Conservation (phyloP, 495 filamentous ascomycete species). For the Penicillium flavigenum region DNA sequence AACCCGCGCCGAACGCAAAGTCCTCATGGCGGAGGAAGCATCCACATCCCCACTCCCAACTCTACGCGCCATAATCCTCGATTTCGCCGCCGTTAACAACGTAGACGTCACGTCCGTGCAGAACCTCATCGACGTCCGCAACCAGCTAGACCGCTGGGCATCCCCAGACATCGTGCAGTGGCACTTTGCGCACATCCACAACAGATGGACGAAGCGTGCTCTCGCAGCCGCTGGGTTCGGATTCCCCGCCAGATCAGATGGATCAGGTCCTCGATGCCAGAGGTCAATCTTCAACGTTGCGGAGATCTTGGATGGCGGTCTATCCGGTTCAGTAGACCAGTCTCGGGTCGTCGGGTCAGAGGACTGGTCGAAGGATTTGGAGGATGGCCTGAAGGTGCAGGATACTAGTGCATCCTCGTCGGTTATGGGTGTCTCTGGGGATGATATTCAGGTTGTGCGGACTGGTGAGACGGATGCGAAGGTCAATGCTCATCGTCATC, state of each 20-base stretch:
- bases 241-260: constrained; percentile 49
- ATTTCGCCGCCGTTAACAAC: constrained; percentile 91
- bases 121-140: constrained; percentile 91
- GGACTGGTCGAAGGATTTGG: constrained; percentile 41
- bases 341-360: not conserved
- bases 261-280: constrained; percentile 57
- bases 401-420: not conserved
- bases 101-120: constrained; percentile 91
- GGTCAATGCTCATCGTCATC: constrained; percentile 14
- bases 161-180: constrained; percentile 81
- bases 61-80: constrained; percentile 84
- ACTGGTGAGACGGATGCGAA: not conserved
- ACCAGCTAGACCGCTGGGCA: constrained; percentile 86
- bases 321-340: not conserved
- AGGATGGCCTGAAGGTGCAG: constrained; percentile 36
- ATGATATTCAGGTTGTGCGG: constrained; percentile 8
- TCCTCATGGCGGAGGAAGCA: constrained; percentile 17
- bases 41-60: constrained; percentile 56
- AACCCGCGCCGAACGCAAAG: constrained; percentile 49
- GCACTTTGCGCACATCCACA: constrained; percentile 89
- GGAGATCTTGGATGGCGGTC: constrained; percentile 63
- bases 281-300: constrained; percentile 89
- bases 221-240: constrained; percentile 89
- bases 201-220: constrained; percentile 92
- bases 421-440: constrained; percentile 20